Base-by-base conservation (phyloP, 2,329 filamentous ascomycete species). In the Ilyonectria mors-panacis region DNA sequence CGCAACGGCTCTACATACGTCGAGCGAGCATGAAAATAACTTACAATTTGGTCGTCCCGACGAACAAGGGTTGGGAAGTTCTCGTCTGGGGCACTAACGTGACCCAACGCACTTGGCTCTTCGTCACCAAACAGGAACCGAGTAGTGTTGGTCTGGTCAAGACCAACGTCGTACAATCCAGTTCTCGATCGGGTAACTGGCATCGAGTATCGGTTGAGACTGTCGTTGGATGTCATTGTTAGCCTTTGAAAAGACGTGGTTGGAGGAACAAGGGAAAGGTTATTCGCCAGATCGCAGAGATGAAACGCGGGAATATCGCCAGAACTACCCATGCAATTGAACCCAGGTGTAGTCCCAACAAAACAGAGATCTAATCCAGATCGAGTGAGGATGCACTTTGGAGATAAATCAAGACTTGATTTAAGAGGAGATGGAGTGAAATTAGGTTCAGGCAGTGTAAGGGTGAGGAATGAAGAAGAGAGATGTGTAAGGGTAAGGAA, bases 161-260 rank as follows among this genome's bases (percentile, higher is more conserved):
- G 84, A 44, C 88, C 88, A 74, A 90, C 86, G 71, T 91, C 90
- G 77, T 92, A 90, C 74, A 90, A 83, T 69, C 91, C 88, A 72
- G 86, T 90, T 72, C 92, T 89, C 71, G 91, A 89, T 67, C 88
- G 88, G 54, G 92, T 94, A 58, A 95, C 93, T 35, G 95, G 95
- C 93, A 98, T 95, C 5, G 95, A 98, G 81, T 97, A 97, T 71
- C 95, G 92, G 79, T 97, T 97, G 67, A 92, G 86, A 73, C 94
- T 97, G 74, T 74, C 69, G 67, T 75, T 66, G 42, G 45, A 59
- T 13, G 51, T 37, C 67, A 71, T 71, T 28, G 65, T 78, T 47
- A 78, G 76, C 50, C 37, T 51, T 28, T 57, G 42, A 42, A 13
- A 55, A 13, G 19, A 23, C 30, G 56, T 59, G 5, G 39, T 37